Evolutionary conservation across 371 early-diverging fungal species (phyloP), one percentile per base, ranked within the genome.

Genomic region (Blakeslea trispora): DNA sequence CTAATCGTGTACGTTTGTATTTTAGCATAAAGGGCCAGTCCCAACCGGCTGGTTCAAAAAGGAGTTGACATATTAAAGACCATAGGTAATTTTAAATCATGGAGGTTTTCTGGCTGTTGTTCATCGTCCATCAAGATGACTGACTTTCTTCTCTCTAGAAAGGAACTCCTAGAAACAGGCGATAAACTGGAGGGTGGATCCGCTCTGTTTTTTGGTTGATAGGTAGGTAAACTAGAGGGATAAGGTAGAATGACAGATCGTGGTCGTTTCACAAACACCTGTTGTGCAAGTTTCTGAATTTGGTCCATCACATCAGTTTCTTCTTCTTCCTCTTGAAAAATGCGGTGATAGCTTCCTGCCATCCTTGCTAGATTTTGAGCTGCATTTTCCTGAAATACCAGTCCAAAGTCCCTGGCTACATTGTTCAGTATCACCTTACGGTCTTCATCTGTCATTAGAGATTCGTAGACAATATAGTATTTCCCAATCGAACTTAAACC

Each of bases 31-130:
- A 42, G 11, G 69, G 66, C 71, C 71, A 71, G 37, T 71, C 68
- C 71, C 71, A 71, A 10, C 61, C 68, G 17, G 71, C 71, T 24
- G 71, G 71, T 57, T 63, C 64, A 62, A 71, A 71, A 10, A 64
- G 71, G 71, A 5, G 50, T 56, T 18, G 71, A 53, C 71, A 71
- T 71, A 18, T 55, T 59, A 23, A 72, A 66, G 22, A 72, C 35
- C 18, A 65, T 39, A 7, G 71, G 51, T 15, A 39, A 23, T 19
- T 37, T 42, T 1, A 34, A 14, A 42, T 17, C 18, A 15, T 37
- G 11, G 8, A 15, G 41, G 5, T 52, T 35, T 21, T 45, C 44
- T 5, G 28, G 7, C 9, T 47, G 31, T 9, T 31, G 31, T 21
- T 54, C 45, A 17, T 50, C 31, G 1, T 47, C 55, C 2, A 45